These are phyloP conservation scores for Tylopilus vinaceipallidus DNA, from an alignment of 768 basidiomycete genomes.

Conservation along the genomic window DNA sequence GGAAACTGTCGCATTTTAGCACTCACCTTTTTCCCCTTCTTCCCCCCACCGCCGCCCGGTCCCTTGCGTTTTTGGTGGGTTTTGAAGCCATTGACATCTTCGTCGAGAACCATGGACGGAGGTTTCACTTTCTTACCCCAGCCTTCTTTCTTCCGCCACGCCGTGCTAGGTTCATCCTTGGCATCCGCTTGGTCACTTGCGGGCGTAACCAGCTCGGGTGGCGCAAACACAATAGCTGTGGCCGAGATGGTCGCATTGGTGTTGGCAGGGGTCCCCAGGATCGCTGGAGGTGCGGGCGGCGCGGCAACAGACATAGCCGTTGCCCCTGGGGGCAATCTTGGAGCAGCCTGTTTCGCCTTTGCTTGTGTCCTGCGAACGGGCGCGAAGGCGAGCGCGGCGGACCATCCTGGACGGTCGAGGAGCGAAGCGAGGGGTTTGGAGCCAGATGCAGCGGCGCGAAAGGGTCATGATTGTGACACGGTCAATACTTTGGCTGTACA, in stretches of 20 bases:
- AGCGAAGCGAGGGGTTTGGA: neutral
- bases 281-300: conserved; percentile 27
- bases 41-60: conserved; percentile 42
- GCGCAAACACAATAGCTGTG: conserved; percentile 69
- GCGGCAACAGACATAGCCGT: conserved; percentile 47
- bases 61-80: conserved; percentile 52
- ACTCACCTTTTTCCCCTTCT: conserved; percentile 61
- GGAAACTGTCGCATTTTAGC: neutral
- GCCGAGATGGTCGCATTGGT: conserved; percentile 39
- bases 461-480: conserved; percentile 35
- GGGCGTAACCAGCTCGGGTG: conserved; percentile 51
- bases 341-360: conserved; percentile 55
- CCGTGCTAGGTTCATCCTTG: conserved; percentile 27
- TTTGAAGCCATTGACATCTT: conserved; percentile 84
- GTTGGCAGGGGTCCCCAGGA: conserved; percentile 30
- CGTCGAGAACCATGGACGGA: conserved; percentile 86
- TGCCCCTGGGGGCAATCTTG: conserved; percentile 46
- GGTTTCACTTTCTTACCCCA: conserved; percentile 92
- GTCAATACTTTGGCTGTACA: conserved; percentile 37
- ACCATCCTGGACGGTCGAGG: conserved; percentile 60
- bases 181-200: conserved; percentile 26
- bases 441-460: conserved; percentile 13
- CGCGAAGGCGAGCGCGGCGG: conserved; percentile 85
- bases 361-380: conserved; percentile 65
- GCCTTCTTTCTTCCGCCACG: conserved; percentile 50